Evolutionary conservation across 352 stramenopile species (phyloP), one percentile per base, ranked within the genome.

Genomic region (Phytophthora pistaciae): DNA sequence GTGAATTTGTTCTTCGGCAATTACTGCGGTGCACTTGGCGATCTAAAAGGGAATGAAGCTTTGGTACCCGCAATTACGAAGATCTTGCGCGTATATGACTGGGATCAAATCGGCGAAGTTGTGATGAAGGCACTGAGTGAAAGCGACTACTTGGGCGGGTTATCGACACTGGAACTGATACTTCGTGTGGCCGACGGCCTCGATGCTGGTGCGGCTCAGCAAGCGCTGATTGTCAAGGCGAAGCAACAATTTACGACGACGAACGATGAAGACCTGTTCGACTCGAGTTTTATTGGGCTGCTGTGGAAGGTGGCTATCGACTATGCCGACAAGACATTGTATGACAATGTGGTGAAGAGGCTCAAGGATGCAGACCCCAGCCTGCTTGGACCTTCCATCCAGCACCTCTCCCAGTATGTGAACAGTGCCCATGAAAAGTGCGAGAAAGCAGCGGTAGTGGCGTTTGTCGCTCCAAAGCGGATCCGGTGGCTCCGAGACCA

Each of bases 1-100:
- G 62, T 48, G 3, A 25, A 23, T 11, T 66, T 59, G 13, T 77
- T 74, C 38, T 70, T 77, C 21, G 44, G 62, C 10, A 33, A 59
- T 2, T 49, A 59, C n/a, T 63, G 65, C 20, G 23, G 52, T 0
- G 18, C 46, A 18, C 23, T 60, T 20, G 16, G 14, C 20, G 16
- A 25, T 31, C 8, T 64, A 14, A n/a, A 70, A 50, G 57, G 16
- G 16, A 70, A 70, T 36, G 27, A 52, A 20, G 38, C 36, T 8
- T 33, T 73, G 1, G 52, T 55, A 1, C 23, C 46, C 33, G 29
- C 54, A 2, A 38, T 78, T 21, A 59, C 29, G 1, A 6, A 61
- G 6, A 53, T 75, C 31, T 33, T 70, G 5, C 23, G 53, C 5
- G 61, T 23, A 8, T 69, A 71, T 13, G 60, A 58, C 9, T 78